A percentile compares a stretch with the other conserved stretches of the same genome.
Conservation (phyloP, 805 yeast species). For the Saccharomycopsis guyanensis region DNA sequence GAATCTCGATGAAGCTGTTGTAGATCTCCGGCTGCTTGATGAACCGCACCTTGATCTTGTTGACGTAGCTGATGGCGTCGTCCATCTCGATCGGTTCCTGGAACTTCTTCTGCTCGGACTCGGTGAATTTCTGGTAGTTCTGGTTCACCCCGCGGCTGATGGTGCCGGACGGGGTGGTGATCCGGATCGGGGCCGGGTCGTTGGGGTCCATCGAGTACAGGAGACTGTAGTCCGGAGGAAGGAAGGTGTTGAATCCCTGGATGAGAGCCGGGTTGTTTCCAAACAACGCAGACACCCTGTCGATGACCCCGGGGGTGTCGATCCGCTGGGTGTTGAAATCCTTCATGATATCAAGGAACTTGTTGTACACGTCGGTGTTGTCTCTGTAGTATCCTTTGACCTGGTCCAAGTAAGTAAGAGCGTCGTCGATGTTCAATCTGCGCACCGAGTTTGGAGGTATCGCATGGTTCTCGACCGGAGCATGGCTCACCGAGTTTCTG, state of each 20-base stretch:
- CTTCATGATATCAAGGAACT: slow-evolving; percentile 95
- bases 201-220: slow-evolving; percentile 85
- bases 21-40: slow-evolving; percentile 93
- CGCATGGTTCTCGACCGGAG: neutral
- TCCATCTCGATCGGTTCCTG: slow-evolving; percentile 67
- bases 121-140: neutral
- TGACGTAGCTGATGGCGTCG: slow-evolving; percentile 94
- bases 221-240: slow-evolving; percentile 93
- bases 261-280: slow-evolving; percentile 89
- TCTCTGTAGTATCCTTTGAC: slow-evolving; percentile 87
- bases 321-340: slow-evolving; percentile 94
- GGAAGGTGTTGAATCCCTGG: slow-evolving; percentile 95
- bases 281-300: slow-evolving; percentile 83
- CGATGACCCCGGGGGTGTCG: slow-evolving; percentile 98
- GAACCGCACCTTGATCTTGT: slow-evolving; percentile 90
- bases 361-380: slow-evolving; percentile 94
- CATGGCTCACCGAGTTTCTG: neutral
- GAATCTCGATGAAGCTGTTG: slow-evolving; percentile 86
- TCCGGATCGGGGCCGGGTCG: slow-evolving; percentile 88
- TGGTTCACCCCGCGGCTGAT: slow-evolving; percentile 28
- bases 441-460: neutral
- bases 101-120: neutral
- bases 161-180: slow-evolving; percentile 92
- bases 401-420: slow-evolving; percentile 89
- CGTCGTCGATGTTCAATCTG: slow-evolving; percentile 81